Base-by-base conservation (phyloP, 345 rosid genomes). In the Brassica rapa region DNA sequence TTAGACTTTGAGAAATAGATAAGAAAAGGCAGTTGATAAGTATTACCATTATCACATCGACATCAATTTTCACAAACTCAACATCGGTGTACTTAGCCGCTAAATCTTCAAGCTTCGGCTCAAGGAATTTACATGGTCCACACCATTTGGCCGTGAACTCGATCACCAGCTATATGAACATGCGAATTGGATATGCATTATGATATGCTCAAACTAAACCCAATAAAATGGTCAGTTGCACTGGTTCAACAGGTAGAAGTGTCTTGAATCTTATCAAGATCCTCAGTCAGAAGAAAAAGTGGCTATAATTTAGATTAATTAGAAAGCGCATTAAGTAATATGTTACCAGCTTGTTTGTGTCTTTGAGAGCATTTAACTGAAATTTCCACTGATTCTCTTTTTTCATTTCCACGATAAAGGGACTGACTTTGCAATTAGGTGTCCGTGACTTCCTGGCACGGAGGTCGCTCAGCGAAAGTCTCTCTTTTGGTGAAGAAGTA, bases 141-240 rank as follows among this genome's bases (percentile, higher is more conserved):
- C 97, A 92, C 97, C 97, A 90, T 8, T 83, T 82, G 3, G 96
- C 93, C 21, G 97, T 81, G 85, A 90, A 94, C 79, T 89, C 84
- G 53, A 90, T 74, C 71, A 90, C 97, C 85, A 86, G 32, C 98
- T 1, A 16, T 57, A 30, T 30, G 70, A 16, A 72, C 33, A 53
- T 68, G 30, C 16, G 10, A 59, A 66, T 5, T 21, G 37, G 32
- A 37, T 70, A 25, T 70, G 14, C 15, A 29, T 39, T 27, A 43
- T 21, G 11, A n/a, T 63, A 7, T 14, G 3, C 23, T 35, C 32
- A 15, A 39, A 70, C 3, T 21, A 7, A 4, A 23, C 15, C 6
- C 1, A 66, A 0, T 14, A 29, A 9, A 66, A 62, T 8, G 8
- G 1, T 15, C 1, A 19, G 32, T 62, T 51, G 35, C 23, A 73